Percentiles rank a stretch among this genome's conserved stretches.
These are phyloP conservation scores for Sphagnurus paluster DNA, from an alignment of 1,284 basidiomycete species.

Conservation along the genomic window DNA sequence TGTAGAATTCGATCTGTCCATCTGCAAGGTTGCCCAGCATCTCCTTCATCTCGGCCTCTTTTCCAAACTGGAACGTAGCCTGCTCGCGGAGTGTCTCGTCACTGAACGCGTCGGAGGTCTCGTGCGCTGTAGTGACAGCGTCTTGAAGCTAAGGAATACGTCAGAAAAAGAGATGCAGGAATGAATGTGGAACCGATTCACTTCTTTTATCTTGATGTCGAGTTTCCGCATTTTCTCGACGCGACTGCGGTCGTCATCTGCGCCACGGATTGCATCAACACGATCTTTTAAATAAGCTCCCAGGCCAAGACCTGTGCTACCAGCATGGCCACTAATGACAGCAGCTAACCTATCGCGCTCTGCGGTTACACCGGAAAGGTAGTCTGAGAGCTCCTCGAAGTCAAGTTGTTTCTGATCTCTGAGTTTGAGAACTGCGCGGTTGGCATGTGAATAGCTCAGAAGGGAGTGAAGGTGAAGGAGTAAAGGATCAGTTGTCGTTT, in stretches of 20 bases:
- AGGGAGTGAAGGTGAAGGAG: slow-evolving; percentile 88
- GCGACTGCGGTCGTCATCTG: slow-evolving; percentile 91
- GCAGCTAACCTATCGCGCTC: slow-evolving; percentile 93
- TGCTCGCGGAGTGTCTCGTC: slow-evolving; percentile 93
- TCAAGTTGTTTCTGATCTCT: slow-evolving; percentile 99
- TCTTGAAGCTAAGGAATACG: slow-evolving; percentile 76
- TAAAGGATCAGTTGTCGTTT: slow-evolving; percentile 85
- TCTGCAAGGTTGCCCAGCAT: slow-evolving; percentile 87
- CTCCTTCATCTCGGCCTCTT: slow-evolving; percentile 95
- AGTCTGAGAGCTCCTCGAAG: slow-evolving; percentile 96
- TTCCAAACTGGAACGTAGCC: slow-evolving; percentile 84
- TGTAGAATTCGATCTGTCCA: slow-evolving; percentile 94
- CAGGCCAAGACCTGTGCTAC: slow-evolving; percentile 79
- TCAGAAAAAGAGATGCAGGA: slow-evolving; percentile 9
- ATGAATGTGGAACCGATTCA: slow-evolving; percentile 34
- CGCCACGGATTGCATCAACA: slow-evolving; percentile 88
- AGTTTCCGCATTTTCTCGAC: slow-evolving; percentile 93
- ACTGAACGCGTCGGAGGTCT: slow-evolving; percentile 94
- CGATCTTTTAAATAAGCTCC: slow-evolving; percentile 93
- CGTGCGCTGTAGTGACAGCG: slow-evolving; percentile 92
- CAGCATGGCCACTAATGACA: slow-evolving; percentile 78
- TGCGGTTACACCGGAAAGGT: slow-evolving; percentile 86
- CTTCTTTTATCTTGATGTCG: slow-evolving; percentile 94
- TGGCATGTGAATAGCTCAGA: slow-evolving; percentile 85
- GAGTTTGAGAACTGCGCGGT: slow-evolving; percentile 88